Conservation (phyloP, 371 early-diverging fungal genomes). For the Umbelopsis sp. region DNA sequence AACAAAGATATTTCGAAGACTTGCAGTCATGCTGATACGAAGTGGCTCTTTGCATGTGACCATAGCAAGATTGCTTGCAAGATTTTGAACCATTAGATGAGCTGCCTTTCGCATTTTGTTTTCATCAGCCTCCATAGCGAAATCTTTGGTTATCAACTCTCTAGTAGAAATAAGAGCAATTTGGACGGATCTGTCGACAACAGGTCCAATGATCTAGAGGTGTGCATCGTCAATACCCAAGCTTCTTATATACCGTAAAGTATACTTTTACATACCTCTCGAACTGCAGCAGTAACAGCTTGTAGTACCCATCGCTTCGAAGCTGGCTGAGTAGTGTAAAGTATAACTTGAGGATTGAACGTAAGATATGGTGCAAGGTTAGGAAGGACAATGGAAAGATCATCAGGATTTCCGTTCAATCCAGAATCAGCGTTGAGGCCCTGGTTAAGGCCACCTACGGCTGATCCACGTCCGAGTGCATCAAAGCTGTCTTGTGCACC, state of each 20-base stretch:
- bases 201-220: slow-evolving; percentile 70
- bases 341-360: slow-evolving; percentile 70
- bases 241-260: neutral
- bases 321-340: slow-evolving; percentile 80
- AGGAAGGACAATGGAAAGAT: slow-evolving; percentile 44
- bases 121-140: slow-evolving; percentile 92
- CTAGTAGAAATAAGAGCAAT: slow-evolving; percentile 91
- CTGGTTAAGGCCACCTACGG: slow-evolving; percentile 18
- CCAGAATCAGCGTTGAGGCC: slow-evolving; percentile 3
- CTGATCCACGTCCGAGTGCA: neutral
- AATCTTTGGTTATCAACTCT: slow-evolving; percentile 92
- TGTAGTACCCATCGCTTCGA: slow-evolving; percentile 83
- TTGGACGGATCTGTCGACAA: slow-evolving; percentile 89
- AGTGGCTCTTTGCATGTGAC: slow-evolving; percentile 94
- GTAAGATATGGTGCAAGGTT: slow-evolving; percentile 70
- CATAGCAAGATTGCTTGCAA: slow-evolving; percentile 80
- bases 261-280: slow-evolving; percentile 56
- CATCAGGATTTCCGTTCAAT: neutral
- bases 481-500: slow-evolving; percentile 14
- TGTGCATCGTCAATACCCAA: slow-evolving; percentile 21
- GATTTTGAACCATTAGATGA: slow-evolving; percentile 89
- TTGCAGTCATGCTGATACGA: slow-evolving; percentile 82
- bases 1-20: slow-evolving; percentile 76
- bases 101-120: slow-evolving; percentile 91
- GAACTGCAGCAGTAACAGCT: slow-evolving; percentile 88